Conservation (phyloP, 441 rosid genomes). For the Adansonia rubrostipa region DNA sequence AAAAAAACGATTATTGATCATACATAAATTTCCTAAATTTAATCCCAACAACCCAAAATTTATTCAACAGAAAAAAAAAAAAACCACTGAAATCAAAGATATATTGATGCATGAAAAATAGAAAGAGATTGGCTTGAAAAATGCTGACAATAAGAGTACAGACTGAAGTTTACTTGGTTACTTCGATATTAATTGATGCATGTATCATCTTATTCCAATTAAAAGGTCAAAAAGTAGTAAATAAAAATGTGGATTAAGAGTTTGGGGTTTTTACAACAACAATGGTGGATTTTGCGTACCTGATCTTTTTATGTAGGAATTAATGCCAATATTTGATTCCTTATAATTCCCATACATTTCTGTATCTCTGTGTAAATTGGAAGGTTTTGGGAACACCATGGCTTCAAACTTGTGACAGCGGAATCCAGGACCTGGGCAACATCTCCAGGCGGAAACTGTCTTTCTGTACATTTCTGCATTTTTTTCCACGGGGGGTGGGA, state of each 20-base stretch:
- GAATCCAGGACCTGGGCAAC: slow-evolving; percentile 62
- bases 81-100: background rate
- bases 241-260: background rate
- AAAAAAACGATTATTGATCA: too few species aligned
- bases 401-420: slow-evolving; percentile 59
- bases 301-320: slow-evolving; percentile 44
- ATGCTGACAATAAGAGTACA: background rate
- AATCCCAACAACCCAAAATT: too few species aligned
- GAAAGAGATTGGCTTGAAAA: background rate
- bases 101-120: background rate
- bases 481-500: background rate
- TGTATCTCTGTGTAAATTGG: slow-evolving; percentile 63
- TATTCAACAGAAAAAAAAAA: background rate
- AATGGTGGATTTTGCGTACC: slow-evolving; percentile 15
- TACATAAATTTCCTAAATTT: too few species aligned
- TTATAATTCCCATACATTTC: slow-evolving; percentile 62
- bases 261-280: slow-evolving; percentile 26
- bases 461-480: slow-evolving; percentile 63
- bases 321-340: slow-evolving; percentile 61
- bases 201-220: background rate
- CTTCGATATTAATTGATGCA: background rate
- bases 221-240: background rate
- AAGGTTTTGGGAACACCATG: slow-evolving; percentile 59
- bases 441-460: slow-evolving; percentile 62
- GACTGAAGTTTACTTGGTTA: background rate